Evolutionary conservation across 2,329 filamentous ascomycete genomes (phyloP).

Genomic region (Teratosphaeria destructans): DNA sequence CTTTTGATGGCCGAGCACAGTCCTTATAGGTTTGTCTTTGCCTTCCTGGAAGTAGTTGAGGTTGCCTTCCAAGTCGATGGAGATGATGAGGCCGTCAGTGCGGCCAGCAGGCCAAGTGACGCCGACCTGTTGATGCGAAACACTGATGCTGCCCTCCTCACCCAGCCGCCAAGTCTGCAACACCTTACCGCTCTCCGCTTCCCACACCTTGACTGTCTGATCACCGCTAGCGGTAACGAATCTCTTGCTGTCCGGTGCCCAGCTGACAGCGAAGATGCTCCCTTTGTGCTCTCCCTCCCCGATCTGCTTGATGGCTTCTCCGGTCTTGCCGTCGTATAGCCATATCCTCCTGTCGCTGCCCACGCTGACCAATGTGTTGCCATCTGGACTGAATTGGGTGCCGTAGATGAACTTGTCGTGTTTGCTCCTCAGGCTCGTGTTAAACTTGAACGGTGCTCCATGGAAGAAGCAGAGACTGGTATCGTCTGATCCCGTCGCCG

Average conservation of each 20-base stretch:
- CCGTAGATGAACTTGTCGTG: conserved; percentile 87
- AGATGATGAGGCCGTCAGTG: conserved; percentile 79
- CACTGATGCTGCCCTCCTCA: conserved; percentile 57
- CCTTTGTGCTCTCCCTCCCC: conserved; percentile 74
- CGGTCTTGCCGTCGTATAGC: conserved; percentile 93
- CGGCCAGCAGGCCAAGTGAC: conserved; percentile 80
- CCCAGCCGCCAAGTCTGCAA: conserved; percentile 80
- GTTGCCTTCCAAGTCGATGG: conserved; percentile 76
- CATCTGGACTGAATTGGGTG: conserved; percentile 82
- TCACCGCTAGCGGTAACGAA: conserved; percentile 90
- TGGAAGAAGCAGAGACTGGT: conserved; percentile 84
- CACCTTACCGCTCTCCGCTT: conserved; percentile 66
- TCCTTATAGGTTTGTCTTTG: conserved; percentile 54
- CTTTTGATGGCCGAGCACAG: conserved; percentile 84
- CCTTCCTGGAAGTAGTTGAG: conserved; percentile 78
- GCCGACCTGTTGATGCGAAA: conserved; percentile 84
- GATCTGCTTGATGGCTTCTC: conserved; percentile 67
- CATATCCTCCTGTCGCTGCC: conserved; percentile 89
- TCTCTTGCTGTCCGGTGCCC: conserved; percentile 74
- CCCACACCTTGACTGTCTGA: conserved; percentile 91
- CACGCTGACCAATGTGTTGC: conserved; percentile 69
- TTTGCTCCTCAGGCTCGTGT: conserved; percentile 63
- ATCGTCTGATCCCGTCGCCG: conserved; percentile 85
- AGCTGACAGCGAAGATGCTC: conserved; percentile 85
- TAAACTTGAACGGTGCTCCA: conserved; percentile 92